phyloP scores from a whole-genome alignment of 768 basidiomycete species.

The Russula olivacea region DNA sequence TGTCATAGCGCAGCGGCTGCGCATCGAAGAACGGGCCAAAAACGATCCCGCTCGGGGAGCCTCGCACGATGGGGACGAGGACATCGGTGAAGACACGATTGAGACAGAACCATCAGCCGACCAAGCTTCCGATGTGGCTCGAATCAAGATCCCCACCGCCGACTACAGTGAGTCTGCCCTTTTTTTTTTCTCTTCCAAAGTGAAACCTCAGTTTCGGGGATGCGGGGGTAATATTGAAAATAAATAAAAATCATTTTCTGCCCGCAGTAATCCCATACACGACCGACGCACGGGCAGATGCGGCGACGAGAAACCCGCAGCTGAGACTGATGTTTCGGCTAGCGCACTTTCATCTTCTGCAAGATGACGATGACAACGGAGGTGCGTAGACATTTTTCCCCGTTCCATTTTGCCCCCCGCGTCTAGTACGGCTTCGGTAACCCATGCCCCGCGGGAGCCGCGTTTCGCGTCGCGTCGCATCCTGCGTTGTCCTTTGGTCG shows the following conservation, averaged over 20 bases:
- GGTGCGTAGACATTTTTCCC: constrained; percentile 38
- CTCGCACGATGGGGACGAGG: constrained; percentile 32
- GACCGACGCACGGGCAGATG: constrained; percentile 67
- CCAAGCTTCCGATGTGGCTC: constrained; percentile 61
- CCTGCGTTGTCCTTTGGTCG: neutral
- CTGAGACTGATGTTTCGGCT: constrained; percentile 84
- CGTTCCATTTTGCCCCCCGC: neutral
- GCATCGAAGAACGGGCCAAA: constrained; percentile 54
- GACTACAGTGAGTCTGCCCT: constrained; percentile 59
- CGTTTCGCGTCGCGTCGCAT: constrained; percentile 1
- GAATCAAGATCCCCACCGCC: constrained; percentile 53
- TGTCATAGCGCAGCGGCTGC: constrained; percentile 53
- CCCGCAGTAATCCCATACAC: constrained; percentile 67
- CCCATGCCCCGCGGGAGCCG: constrained; percentile 11
- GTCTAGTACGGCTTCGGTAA: neutral
- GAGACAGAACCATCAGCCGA: constrained; percentile 8
- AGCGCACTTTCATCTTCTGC: constrained; percentile 58
- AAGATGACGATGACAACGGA: constrained; percentile 35
- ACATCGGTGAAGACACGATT: constrained; percentile 26
- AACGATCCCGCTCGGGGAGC: constrained; percentile 35
- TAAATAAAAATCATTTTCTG: constrained; percentile 1
- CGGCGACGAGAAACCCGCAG: constrained; percentile 69
- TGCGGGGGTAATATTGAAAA: neutral
- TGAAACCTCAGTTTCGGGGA: neutral
- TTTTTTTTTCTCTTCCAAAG: neutral